These are phyloP conservation scores for Pisolithus microcarpus DNA, from an alignment of 768 basidiomycete species.

Conservation along the genomic window DNA sequence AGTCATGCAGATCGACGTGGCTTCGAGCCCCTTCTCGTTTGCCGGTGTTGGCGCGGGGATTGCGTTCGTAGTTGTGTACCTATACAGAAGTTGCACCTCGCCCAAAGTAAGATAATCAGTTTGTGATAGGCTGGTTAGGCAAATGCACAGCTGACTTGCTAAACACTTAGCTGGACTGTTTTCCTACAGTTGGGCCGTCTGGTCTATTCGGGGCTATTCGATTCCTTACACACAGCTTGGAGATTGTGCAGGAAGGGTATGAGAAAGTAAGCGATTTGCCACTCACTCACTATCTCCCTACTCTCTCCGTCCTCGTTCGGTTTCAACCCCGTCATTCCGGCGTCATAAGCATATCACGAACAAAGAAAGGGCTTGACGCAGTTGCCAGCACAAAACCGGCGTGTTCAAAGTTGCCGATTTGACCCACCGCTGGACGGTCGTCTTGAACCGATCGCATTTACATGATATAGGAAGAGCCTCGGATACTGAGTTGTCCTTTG, in stretches of 20 bases:
- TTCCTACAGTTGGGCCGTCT: constrained; percentile 25
- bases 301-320: no score
- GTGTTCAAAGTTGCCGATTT: background rate
- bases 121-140: no score
- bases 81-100: no score
- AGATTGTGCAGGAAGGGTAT: constrained; percentile 28
- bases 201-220: constrained; percentile 19
- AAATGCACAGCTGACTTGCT: no score
- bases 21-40: no score
- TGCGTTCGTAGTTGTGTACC: no score
- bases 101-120: no score
- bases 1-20: no score
- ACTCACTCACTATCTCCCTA: no score
- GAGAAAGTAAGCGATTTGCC: constrained; percentile 13
- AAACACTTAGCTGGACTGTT: constrained; percentile 13
- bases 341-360: no score
- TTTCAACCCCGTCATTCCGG: no score
- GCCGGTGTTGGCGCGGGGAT: no score
- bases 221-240: constrained; percentile 8
- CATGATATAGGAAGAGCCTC: background rate
- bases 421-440: background rate
- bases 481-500: background rate
- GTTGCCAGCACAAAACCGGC: background rate
- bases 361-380: background rate
- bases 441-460: background rate